Base-by-base conservation (phyloP, 148 eudicot genomes). In the Rhododendron mucronatum region DNA sequence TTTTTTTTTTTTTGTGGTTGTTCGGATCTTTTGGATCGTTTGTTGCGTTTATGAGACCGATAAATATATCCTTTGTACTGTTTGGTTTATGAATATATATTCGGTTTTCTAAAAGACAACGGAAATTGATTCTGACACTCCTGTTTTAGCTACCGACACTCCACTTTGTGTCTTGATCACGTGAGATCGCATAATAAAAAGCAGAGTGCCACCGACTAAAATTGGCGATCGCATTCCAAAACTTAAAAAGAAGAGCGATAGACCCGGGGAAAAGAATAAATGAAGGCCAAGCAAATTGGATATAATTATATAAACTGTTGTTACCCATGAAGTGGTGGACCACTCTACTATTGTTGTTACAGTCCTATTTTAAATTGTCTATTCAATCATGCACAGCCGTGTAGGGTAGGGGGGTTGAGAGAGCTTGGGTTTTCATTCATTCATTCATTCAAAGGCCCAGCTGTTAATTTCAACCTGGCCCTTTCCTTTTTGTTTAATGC, bases 401-500 rank as follows among this genome's bases (percentile, higher is more conserved):
- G 35, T 39, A 51, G 69, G 28, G 74, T 10, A 26, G 74, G 74
- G 7, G 63, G 13, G 45, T 81, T 69, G 61, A 69, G 79, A 69
- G 87, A 69, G 87, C 82, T 48, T 35, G 71, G 84, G 65, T 6
- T 86, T 33, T 81, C 84, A 20, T 63, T 81, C 53, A 50, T 50
- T 50, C 57, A 51, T 50, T 50, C 57, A 51, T 47, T 79, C 44
- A 86, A 81, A 71, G 50, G 50, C 80, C 37, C 23, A 73, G 84
- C 84, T 86, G 87, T 86, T 81, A 71, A 76, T 69, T 79, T 50
- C 35, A 33, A 30, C 80, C 65, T 28, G 71, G 73, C 71, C 84
- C 71, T 81, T 81, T n/a, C 79, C 87, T 86, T 86, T 30, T 69
- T 28, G n/a, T 14, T 71, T 30, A 71, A 30, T 71, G 76, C 76